A percentile compares a stretch with the other conserved stretches of the same genome.
Conservation (phyloP, 2,329 filamentous ascomycete genomes). For the Neopestalotiopsis clavispora region DNA sequence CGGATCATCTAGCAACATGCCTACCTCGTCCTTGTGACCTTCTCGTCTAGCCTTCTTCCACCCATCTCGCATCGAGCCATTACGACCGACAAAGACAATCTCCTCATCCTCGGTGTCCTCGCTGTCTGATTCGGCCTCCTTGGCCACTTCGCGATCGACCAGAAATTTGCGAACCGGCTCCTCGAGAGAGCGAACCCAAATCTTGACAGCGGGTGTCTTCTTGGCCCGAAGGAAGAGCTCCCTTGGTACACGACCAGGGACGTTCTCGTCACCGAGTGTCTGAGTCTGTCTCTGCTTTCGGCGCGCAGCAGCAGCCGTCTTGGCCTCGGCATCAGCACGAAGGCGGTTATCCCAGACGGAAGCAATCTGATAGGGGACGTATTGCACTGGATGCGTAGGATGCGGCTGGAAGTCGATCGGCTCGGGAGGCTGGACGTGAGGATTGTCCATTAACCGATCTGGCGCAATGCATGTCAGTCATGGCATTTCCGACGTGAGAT, state of each 20-base stretch:
- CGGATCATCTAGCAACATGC: slow-evolving; percentile 79
- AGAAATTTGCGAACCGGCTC: slow-evolving; percentile 82
- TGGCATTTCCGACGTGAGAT: neutral
- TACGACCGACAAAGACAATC: slow-evolving; percentile 84
- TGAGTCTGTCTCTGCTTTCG: slow-evolving; percentile 49
- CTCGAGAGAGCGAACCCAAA: slow-evolving; percentile 83
- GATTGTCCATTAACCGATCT: slow-evolving; percentile 88
- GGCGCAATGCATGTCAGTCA: slow-evolving; percentile 5
- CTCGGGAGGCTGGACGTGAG: slow-evolving; percentile 81
- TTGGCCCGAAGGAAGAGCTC: slow-evolving; percentile 83
- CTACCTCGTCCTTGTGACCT: slow-evolving; percentile 61
- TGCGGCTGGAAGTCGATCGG: slow-evolving; percentile 82
- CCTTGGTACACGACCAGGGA: slow-evolving; percentile 69
- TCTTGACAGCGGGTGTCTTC: slow-evolving; percentile 76
- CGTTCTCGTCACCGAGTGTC: slow-evolving; percentile 46
- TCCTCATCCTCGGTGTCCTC: slow-evolving; percentile 54
- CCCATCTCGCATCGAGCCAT: slow-evolving; percentile 62
- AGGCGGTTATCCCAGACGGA: slow-evolving; percentile 48
- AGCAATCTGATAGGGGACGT: slow-evolving; percentile 88
- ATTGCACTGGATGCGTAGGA: slow-evolving; percentile 78
- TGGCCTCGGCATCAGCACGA: slow-evolving; percentile 50
- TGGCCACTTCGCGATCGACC: slow-evolving; percentile 53
- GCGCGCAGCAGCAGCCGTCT: slow-evolving; percentile 44
- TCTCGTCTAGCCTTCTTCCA: slow-evolving; percentile 57
- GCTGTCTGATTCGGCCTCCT: slow-evolving; percentile 37